Evolutionary conservation across 768 basidiomycete species (phyloP), one percentile per base, ranked within the genome.

Genomic region (Trametes cubensis): DNA sequence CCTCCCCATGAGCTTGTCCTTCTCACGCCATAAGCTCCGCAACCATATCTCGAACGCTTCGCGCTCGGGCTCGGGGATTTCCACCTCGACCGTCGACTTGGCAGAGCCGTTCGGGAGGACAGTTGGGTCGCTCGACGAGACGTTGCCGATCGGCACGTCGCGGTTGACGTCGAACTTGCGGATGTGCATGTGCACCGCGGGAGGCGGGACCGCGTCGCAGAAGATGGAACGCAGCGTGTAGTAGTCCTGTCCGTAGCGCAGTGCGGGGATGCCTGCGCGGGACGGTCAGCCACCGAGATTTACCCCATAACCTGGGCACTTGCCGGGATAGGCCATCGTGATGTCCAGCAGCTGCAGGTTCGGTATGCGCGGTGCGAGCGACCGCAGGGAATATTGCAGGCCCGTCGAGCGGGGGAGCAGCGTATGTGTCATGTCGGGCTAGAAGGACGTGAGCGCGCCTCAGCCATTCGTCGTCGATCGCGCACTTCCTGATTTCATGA

Each of bases 401-500:
- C 97, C 97, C 1, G 93, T 95, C 45, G 97, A 94, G 57, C 95
- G 86, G 6, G 97, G 97, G 49, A 98, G 84, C 13, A 99, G 81
- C n/a, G 84, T 73, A 71, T 98, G 85, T 52, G 73, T 77, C 77
- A 94, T 83, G 73, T 98, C 94, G 39, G 83, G 71, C 95, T 98
- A 66, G 7, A 42, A 17, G 51, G 41, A 44, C 14, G 13, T 41
- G 38, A 21, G 40, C 50, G 10, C 30, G n/a, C 23, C 15, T 13
- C 47, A 23, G 20, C 46, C n/a, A n/a, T 17, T 46, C 18, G 26
- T 45, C 26, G 34, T 34, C 6, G 34, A 34, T 34, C 34, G 34
- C 10, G 34, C 34, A 34, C 34, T 34, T 34, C 34, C 34, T 34
- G 15, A 28, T 26, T 39, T 57, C 39, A 55, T 10, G 17, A 83